Base-by-base conservation (phyloP, 2,329 filamentous ascomycete genomes). In the Lomentospora prolificans region DNA sequence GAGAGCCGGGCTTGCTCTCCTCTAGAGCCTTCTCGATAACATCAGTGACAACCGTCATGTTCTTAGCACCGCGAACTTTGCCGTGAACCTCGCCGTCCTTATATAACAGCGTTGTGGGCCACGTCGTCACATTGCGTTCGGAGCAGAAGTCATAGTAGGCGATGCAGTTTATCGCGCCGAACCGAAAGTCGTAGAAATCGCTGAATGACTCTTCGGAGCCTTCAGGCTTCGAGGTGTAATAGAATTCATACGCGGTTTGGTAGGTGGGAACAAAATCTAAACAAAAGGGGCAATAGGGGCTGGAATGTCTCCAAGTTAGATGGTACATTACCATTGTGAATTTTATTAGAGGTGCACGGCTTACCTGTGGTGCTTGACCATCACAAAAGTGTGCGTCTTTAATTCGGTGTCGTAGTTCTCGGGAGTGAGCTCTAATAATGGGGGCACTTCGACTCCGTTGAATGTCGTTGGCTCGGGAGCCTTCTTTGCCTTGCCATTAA, bases 231-330 rank as follows among this genome's bases (percentile, higher is more conserved):
- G 89, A 94, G 36, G 91, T 96, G 73, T 89, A 75, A 74, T 96
- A 99, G 70, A 85, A 96, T 73, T 99, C 94, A 76, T 97, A 96
- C 12, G 92, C 71, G 4, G 91, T 96, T 71, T 97, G 90, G 77
- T 84, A 96, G 53, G 82, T 85, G 6, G 94, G 94, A 54, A 89
- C 90, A 65, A 90, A 88, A 52, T 79, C 75, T 67, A 79, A 79
- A 73, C 91, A 96, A 70, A 96, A 90, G 50, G 78, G 78, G 70
- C 80, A 84, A 61, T 75, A 81, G 9, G 80, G 80, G 63, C 80
- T 83, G 57, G 6, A 28, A n/a, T n/a, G n/a, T n/a, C n/a, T n/a
- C n/a, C n/a, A n/a, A n/a, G n/a, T n/a, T n/a, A 65, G 64, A 65
- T 44, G 57, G 63, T 56, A 67, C 67, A 46, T 53, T 39, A 53